Evolutionary conservation across 2,329 filamentous ascomycete species (phyloP).

Genomic region (Alternaria gaisen): DNA sequence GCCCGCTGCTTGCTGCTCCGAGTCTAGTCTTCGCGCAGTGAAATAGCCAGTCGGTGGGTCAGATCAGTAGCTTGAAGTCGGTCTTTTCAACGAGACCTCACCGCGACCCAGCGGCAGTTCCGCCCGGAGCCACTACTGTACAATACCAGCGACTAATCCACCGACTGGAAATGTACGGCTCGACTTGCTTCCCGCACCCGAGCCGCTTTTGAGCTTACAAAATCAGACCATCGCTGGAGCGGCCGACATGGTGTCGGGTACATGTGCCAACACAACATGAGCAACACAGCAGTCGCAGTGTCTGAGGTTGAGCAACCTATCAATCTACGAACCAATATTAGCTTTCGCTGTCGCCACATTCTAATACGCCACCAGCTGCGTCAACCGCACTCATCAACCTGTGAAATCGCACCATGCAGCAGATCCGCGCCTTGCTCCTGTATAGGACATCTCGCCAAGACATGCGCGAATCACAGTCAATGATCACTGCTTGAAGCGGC

Average conservation of each 20-base stretch:
- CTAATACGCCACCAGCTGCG: conserved; percentile 1
- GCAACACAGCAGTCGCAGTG: conserved; percentile 19
- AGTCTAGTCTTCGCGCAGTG: not conserved
- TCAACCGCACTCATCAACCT: conserved; percentile 9
- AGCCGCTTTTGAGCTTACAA: conserved; percentile 21
- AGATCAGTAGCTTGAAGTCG: not conserved
- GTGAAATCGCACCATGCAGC: conserved; percentile 5
- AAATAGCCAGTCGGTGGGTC: conserved; percentile 9
- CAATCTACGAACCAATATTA: conserved; percentile 27
- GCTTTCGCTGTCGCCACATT: conserved; percentile 24
- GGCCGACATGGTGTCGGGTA: conserved; percentile 12
- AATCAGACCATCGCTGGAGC: conserved; percentile 17
- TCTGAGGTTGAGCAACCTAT: conserved; percentile 27
- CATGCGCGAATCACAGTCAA: conserved; percentile 12
- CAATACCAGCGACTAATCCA: conserved; percentile 5
- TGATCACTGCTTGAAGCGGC: conserved; percentile 8
- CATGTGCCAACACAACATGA: conserved; percentile 28
- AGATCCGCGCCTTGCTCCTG: conserved; percentile 13
- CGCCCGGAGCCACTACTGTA: conserved; percentile 14
- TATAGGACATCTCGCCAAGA: conserved; percentile 32
- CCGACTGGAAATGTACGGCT: conserved; percentile 20
- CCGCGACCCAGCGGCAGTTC: conserved; percentile 21
- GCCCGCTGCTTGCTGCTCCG: conserved; percentile 5
- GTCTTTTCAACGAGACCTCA: not conserved
- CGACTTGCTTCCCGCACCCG: conserved; percentile 29